Evolutionary conservation across 768 basidiomycete species (phyloP).

Genomic region (Rhizopogon vulgaris): DNA sequence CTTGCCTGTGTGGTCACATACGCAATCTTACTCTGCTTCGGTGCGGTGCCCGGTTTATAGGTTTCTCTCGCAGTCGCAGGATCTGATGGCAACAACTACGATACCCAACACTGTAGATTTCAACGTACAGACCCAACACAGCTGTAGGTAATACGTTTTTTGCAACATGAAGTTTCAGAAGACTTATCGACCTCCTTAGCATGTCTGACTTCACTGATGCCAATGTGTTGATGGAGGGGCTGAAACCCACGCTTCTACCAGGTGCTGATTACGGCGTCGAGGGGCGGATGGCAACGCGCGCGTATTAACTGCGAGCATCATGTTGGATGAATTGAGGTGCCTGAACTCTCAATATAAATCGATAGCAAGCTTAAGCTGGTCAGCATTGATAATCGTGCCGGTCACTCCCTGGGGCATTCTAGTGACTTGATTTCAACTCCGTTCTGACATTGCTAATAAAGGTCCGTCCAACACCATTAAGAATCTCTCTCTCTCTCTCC

Average conservation of each 20-base stretch:
- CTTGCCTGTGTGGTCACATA: conserved; percentile 41
- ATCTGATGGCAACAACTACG: conserved; percentile 37
- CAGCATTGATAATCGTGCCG: conserved; percentile 10
- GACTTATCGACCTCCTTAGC: conserved; percentile 19
- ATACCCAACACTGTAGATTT: conserved; percentile 39
- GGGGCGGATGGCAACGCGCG: conserved; percentile 48
- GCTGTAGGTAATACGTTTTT: conserved; percentile 31
- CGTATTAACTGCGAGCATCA: conserved; percentile 36
- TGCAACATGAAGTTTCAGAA: neutral
- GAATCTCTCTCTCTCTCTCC: no score
- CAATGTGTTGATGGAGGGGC: conserved; percentile 31
- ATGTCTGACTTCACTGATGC: conserved; percentile 46
- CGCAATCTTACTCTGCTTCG: conserved; percentile 8
- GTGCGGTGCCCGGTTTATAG: conserved; percentile 37
- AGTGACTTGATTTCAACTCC: conserved; percentile 40
- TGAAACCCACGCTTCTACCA: conserved; percentile 48
- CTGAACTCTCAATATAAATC: conserved; percentile 31
- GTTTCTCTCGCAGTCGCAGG: conserved; percentile 38
- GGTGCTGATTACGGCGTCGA: conserved; percentile 37
- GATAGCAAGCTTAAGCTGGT: conserved; percentile 35
- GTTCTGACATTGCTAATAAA: conserved; percentile 26
- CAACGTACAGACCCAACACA: conserved; percentile 55
- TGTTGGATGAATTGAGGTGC: conserved; percentile 38
- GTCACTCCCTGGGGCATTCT: conserved; percentile 48
- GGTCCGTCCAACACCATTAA: conserved; percentile 7